Conservation (phyloP, 1,284 basidiomycete genomes). For the Puccinia triticina region DNA sequence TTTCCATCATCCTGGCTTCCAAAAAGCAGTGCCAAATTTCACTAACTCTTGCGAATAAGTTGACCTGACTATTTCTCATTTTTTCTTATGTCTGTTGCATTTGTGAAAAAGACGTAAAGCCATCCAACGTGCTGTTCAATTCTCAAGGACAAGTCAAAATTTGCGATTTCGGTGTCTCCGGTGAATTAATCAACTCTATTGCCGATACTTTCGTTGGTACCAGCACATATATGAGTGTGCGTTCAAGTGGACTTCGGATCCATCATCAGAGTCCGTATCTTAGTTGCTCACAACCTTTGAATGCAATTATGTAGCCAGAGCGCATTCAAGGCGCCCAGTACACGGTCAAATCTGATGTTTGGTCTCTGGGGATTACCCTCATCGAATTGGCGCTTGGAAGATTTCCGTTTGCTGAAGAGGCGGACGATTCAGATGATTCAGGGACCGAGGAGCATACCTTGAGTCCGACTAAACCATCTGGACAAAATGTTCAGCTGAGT, state of each 20-base stretch:
- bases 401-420: constrained; percentile 75
- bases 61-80: neutral
- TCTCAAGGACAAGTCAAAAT: constrained; percentile 94
- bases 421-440: constrained; percentile 61
- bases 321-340: constrained; percentile 98
- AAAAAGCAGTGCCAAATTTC: neutral
- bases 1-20: neutral
- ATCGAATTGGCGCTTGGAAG: constrained; percentile 92
- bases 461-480: constrained; percentile 62
- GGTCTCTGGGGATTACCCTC: constrained; percentile 92
- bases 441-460: constrained; percentile 59
- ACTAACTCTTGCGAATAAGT: neutral
- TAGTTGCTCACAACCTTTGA: neutral
- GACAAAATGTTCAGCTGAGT: constrained; percentile 39
- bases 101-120: constrained; percentile 81
- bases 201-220: constrained; percentile 99
- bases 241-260: constrained; percentile 60
- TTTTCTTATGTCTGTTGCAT: neutral
- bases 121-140: constrained; percentile 94
- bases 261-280: neutral
- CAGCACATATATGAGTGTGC: constrained; percentile 97
- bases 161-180: constrained; percentile 97
- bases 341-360: constrained; percentile 95
- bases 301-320: constrained; percentile 71
- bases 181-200: constrained; percentile 97